Evolutionary conservation across 805 yeast species (phyloP), one percentile per base, ranked within the genome.

Genomic region (Schwanniomyces polymorphus): DNA sequence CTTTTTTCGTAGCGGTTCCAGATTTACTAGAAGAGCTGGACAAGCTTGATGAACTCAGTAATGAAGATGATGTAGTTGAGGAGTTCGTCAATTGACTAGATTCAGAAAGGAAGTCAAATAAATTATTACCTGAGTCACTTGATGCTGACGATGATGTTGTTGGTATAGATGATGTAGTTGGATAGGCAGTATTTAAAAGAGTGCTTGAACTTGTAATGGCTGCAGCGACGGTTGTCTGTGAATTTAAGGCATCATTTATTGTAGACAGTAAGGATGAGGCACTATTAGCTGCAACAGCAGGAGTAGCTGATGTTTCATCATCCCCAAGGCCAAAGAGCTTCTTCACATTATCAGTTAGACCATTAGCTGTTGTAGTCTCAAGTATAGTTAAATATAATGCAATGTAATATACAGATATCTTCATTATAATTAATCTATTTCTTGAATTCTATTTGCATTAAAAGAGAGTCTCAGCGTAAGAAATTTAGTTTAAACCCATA

Each of bases 211-310:
- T 26, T 14, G 42, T 42, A n/a, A 43, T 38, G 44, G 38, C 23
- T 25, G 38, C 27, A 28, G 40, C 16, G 7, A 23, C 5, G 33
- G 17, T 33, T 48, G 49, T 42, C 27, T 43, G 28, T 10, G 49
- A 46, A 25, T 42, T 43, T 21, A 43, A 18, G 3, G 46, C 33
- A 27, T 31, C 45, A 11, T 43, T 34, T 18, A 45, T 29, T 14
- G 52, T 14, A 6, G 49, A 27, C n/a, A 50, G 49, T 18, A 47
- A 38, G 5, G 46, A 38, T 12, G 50, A 44, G 14, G 47, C 37
- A 9, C 8, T n/a, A 21, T 12, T 37, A 9, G 49, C 46, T 11
- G 49, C 37, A 16, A 51, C 37, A 31, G 51, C 31, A 5, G 49
- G 42, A 26, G 31, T 18, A 25, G 17, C 25, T 7, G 41, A 38